Base-by-base conservation (phyloP, 2,329 filamentous ascomycete species). In the Colletotrichum sp. region DNA sequence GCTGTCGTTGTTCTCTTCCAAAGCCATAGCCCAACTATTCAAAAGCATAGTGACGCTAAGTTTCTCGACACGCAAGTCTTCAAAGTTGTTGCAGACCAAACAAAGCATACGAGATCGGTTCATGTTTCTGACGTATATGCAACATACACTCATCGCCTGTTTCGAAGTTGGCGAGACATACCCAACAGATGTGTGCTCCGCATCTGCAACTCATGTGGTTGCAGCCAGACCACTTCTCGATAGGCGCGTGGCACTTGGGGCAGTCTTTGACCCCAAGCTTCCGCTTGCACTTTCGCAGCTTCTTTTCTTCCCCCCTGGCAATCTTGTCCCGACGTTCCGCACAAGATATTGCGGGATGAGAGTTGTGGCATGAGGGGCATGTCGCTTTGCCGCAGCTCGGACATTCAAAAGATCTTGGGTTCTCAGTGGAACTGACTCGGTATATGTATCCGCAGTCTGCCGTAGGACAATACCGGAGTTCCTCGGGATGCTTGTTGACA, bases 131-230 rank as follows among this genome's bases (percentile, higher is more conserved):
- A 48, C 39, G 9, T n/a, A 48, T 2, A 48, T 48, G 39, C 39
- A 48, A n/a, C 39, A 2, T n/a, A 6, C 57, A 60, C 24, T 28
- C 16, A 7, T 12, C 8, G 10, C 26, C 9, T 28, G 4, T 60
- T 28, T 28, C 57, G 75, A 89, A 89, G 0, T 78, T 78, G 14
- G 70, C 72, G 79, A 88, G 75, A 73, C 89, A 90, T 4, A 85
- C 81, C 87, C 87, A 90, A 75, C 88, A 90, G 34, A 89, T 87
- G 72, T 89, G 86, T 2, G 82, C 78, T 3, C 80, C 76, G 72
- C 88, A 90, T 1, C 75, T 78, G 74, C 89, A 90, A 0, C 74
- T 78, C 75, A 90, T 86, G 77, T 90, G 87, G 76, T 89, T 85
- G 75, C 89, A 90, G 1, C 88, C 88, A 0, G 80, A 80, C 0